phyloP scores from a whole-genome alignment of 192 early-diverging fungal genomes.

The Backusella sp. region DNA sequence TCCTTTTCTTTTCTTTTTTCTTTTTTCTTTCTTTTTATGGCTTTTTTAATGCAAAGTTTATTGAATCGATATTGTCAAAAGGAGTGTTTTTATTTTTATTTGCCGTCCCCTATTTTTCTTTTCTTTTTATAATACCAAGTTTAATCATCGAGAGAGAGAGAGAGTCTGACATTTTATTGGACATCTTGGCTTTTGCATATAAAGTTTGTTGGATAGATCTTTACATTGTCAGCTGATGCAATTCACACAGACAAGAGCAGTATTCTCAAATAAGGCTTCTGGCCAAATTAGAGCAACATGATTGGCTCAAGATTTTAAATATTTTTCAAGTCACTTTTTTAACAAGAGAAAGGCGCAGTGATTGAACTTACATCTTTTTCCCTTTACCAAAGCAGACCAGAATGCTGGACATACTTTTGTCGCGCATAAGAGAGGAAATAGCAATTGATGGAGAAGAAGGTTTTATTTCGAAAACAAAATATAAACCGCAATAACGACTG shows the following conservation, averaged over 20 bases:
- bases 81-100: background rate
- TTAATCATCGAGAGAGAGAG: no score
- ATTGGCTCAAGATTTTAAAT: background rate
- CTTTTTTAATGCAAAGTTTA: background rate
- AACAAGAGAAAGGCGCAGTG: background rate
- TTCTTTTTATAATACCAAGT: background rate
- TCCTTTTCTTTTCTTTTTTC: no score
- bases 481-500: background rate
- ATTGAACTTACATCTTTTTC: background rate
- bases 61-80: background rate
- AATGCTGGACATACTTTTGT: conserved; percentile 24
- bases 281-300: background rate
- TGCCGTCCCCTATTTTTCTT: background rate
- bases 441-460: conserved; percentile 25
- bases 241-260: no score
- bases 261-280: background rate
- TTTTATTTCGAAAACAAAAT: background rate
- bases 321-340: background rate
- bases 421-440: conserved; percentile 23
- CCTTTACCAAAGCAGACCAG: background rate
- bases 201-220: no score
- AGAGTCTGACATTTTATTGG: no score
- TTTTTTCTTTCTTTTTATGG: no score
- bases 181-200: no score
- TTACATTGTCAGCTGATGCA: no score